Percentiles rank a stretch among this genome's conserved stretches.
Evolutionary conservation across 1,284 basidiomycete species (phyloP).

Genomic region (Sutorius eximius): DNA sequence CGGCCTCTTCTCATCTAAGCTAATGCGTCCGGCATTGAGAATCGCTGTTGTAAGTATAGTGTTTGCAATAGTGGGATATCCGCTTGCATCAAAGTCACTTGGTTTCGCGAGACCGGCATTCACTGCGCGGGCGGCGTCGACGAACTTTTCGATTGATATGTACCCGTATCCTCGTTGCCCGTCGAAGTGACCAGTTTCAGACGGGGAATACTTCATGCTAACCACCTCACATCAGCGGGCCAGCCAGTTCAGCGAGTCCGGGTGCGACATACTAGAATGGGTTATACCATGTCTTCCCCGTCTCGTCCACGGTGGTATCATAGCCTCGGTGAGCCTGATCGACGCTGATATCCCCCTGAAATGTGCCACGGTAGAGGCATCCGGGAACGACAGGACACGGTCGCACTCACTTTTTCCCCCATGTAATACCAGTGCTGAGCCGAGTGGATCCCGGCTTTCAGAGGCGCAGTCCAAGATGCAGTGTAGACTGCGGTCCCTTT

Average conservation of each 20-base stretch:
- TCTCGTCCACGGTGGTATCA: constrained; percentile 81
- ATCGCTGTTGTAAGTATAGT: constrained; percentile 91
- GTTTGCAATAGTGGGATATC: constrained; percentile 84
- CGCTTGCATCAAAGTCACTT: constrained; percentile 74
- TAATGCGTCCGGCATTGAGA: constrained; percentile 85
- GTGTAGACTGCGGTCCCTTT: constrained; percentile 86
- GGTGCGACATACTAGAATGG: constrained; percentile 77
- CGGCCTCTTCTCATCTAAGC: constrained; percentile 82
- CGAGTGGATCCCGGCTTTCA: constrained; percentile 78
- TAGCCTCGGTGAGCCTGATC: constrained; percentile 94
- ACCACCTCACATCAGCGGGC: constrained; percentile 11
- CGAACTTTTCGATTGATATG: constrained; percentile 89
- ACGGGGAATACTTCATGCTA: constrained; percentile 92
- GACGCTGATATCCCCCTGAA: constrained; percentile 83
- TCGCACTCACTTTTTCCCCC: constrained; percentile 70
- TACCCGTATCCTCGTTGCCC: constrained; percentile 91
- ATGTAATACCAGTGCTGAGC: constrained; percentile 95
- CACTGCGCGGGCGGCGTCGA: constrained; percentile 76
- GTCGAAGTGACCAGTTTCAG: constrained; percentile 88
- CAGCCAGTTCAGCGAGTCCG: not conserved
- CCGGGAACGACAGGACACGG: not conserved
- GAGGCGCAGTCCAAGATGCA: constrained; percentile 84
- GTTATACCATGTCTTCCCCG: constrained; percentile 81
- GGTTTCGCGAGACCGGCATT: constrained; percentile 68
- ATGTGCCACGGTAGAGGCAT: constrained; percentile 1